Percentiles rank a stretch among this genome's conserved stretches.
Evolutionary conservation across 2,329 filamentous ascomycete genomes (phyloP).

Genomic region (Cadophora luteo-olivacea): DNA sequence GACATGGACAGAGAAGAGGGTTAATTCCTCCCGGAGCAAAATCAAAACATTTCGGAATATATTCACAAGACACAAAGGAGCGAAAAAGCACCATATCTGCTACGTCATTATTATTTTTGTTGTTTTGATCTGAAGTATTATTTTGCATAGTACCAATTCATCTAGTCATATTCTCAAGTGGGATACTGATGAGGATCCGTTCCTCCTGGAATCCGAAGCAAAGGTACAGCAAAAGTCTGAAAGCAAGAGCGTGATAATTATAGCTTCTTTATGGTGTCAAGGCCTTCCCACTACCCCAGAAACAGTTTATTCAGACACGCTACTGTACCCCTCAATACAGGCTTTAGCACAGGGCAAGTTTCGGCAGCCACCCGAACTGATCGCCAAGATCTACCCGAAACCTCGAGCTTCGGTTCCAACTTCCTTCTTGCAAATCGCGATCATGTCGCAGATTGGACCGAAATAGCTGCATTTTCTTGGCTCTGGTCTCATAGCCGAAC

Average conservation of each 20-base stretch:
- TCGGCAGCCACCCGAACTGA: slow-evolving; percentile 7
- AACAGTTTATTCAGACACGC: background rate
- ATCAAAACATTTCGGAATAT: background rate
- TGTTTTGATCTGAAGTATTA: too few species aligned
- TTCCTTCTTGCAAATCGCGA: background rate
- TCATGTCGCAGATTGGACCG: slow-evolving; percentile 1
- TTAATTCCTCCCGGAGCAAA: slow-evolving; percentile 26
- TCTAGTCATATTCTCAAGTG: background rate
- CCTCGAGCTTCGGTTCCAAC: slow-evolving; percentile 1
- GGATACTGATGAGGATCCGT: background rate
- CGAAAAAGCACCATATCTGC: too few species aligned
- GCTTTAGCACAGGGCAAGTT: background rate
- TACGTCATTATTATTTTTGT: background rate
- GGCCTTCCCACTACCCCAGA: background rate
- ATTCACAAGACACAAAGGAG: background rate
- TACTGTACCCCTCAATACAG: background rate
- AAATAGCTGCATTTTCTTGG: background rate
- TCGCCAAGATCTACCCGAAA: slow-evolving; percentile 8
- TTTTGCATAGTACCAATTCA: background rate
- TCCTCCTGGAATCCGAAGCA: background rate
- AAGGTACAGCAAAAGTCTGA: background rate
- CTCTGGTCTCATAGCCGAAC: background rate
- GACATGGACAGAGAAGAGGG: slow-evolving; percentile 47
- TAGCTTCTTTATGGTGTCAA: background rate
- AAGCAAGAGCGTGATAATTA: background rate